Percentiles rank a stretch among this genome's conserved stretches.
phyloP scores from a whole-genome alignment of 345 rosid genomes.

The Aquilaria sinensis region DNA sequence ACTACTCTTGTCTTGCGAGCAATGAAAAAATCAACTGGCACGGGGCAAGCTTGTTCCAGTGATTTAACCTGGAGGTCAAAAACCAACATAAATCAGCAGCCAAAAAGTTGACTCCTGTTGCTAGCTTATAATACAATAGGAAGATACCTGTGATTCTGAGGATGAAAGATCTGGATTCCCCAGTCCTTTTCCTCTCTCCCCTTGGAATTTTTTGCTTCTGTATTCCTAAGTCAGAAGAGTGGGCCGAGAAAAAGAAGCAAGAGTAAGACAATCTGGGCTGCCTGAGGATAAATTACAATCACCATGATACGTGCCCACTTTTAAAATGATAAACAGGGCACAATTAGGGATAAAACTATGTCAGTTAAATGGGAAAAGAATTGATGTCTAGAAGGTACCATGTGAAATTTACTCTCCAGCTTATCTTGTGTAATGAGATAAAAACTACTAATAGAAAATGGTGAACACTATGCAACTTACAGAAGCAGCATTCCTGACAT shows the following conservation, averaged over 20 bases:
- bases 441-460: slow-evolving; percentile 2
- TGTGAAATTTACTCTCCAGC: too few species aligned
- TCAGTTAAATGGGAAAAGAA: not conserved
- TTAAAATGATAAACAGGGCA: too few species aligned
- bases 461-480: slow-evolving; percentile 34
- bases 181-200: slow-evolving; percentile 24
- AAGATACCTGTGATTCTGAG: slow-evolving; percentile 27
- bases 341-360: too few species aligned
- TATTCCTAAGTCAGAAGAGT: slow-evolving; percentile 27
- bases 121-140: not conserved
- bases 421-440: not conserved
- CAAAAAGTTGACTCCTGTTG: not conserved
- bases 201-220: slow-evolving; percentile 32
- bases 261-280: not conserved
- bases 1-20: slow-evolving; percentile 61
- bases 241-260: not conserved
- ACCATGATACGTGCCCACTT: too few species aligned
- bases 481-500: slow-evolving; percentile 35
- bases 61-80: slow-evolving; percentile 41
- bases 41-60: slow-evolving; percentile 48
- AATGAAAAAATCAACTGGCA: slow-evolving; percentile 76
- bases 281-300: too few species aligned
- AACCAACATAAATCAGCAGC: not conserved
- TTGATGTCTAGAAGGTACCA: too few species aligned
- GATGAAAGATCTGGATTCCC: slow-evolving; percentile 24